A percentile compares a stretch with the other conserved stretches of the same genome.
These are phyloP conservation scores for Pisolithus orientalis DNA, from an alignment of 768 basidiomycete species.

Conservation along the genomic window DNA sequence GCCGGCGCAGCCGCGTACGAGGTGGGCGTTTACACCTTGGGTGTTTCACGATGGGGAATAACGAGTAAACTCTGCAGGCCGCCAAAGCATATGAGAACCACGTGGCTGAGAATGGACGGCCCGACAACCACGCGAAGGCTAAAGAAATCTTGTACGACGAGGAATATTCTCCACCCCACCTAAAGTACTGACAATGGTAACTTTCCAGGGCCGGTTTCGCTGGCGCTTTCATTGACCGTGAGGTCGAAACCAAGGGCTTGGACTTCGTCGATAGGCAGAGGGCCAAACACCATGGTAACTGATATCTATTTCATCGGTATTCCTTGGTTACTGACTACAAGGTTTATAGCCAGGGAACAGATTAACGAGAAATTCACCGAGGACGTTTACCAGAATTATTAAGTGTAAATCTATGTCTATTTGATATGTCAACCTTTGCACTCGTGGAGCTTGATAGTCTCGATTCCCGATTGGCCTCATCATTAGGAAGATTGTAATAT, in stretches of 20 bases:
- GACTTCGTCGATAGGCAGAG: background rate
- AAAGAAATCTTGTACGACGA: conserved; percentile 7
- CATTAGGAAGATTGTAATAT: too few species aligned
- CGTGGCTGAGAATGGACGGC: background rate
- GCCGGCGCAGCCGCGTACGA: conserved; percentile 6
- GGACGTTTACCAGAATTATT: background rate
- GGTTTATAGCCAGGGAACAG: background rate
- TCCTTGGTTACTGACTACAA: background rate
- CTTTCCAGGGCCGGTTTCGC: conserved; percentile 1
- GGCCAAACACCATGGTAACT: background rate
- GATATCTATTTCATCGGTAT: background rate
- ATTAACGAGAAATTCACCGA: background rate
- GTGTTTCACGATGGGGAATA: background rate
- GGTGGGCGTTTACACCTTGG: background rate
- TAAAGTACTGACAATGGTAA: background rate
- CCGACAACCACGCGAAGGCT: conserved; percentile 6
- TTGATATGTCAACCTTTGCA: too few species aligned
- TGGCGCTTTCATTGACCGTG: conserved; percentile 6
- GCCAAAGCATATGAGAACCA: conserved; percentile 11
- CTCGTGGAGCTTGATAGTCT: too few species aligned
- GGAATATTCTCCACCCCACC: background rate
- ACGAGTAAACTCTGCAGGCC: background rate
- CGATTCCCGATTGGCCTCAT: too few species aligned
- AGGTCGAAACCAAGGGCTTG: conserved; percentile 7
- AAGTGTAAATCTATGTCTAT: too few species aligned